These are phyloP conservation scores for Salvia miltiorrhiza DNA, from an alignment of 257 asterid species.

Conservation along the genomic window DNA sequence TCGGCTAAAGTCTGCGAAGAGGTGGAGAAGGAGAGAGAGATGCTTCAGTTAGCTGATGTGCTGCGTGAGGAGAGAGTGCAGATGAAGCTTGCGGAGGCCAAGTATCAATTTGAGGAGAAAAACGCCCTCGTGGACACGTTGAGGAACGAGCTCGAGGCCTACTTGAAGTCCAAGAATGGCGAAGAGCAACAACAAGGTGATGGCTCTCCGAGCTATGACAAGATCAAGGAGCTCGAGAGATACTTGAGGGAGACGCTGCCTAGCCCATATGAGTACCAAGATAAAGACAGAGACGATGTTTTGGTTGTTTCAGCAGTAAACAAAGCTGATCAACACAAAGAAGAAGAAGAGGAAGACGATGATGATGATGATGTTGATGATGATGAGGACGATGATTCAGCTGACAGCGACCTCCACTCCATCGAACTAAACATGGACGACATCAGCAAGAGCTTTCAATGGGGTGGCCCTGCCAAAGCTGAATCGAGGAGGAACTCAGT, in stretches of 20 bases:
- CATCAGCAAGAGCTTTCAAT: conserved; percentile 46
- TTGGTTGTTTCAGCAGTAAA: conserved; percentile 1
- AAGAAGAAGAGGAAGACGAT: conserved; percentile 11
- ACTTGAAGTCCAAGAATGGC: conserved; percentile 52
- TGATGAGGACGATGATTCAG: conserved; percentile 32
- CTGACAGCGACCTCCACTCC: conserved; percentile 60
- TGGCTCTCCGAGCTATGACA: conserved; percentile 66
- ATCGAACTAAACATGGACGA: conserved; percentile 61
- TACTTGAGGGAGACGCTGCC: conserved; percentile 84
- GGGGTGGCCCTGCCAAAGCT: conserved; percentile 39
- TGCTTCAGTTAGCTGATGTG: conserved; percentile 89
- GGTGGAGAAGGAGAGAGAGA: conserved; percentile 90
- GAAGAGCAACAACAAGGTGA: conserved; percentile 29
- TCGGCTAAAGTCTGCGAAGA: conserved; percentile 68
- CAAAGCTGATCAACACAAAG: conserved; percentile 26
- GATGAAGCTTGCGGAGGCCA: conserved; percentile 94
- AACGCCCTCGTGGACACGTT: conserved; percentile 64
- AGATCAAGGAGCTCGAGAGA: conserved; percentile 74
- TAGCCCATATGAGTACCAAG: conserved; percentile 29
- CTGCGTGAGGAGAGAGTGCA: conserved; percentile 96
- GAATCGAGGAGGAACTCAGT: conserved; percentile 37
- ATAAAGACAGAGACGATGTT: conserved; percentile 27
- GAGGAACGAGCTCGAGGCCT: conserved; percentile 71
- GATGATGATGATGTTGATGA: conserved; percentile 26
- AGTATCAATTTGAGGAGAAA: conserved; percentile 90